Base-by-base conservation (phyloP, 768 basidiomycete genomes). In the Hericium alpestre region DNA sequence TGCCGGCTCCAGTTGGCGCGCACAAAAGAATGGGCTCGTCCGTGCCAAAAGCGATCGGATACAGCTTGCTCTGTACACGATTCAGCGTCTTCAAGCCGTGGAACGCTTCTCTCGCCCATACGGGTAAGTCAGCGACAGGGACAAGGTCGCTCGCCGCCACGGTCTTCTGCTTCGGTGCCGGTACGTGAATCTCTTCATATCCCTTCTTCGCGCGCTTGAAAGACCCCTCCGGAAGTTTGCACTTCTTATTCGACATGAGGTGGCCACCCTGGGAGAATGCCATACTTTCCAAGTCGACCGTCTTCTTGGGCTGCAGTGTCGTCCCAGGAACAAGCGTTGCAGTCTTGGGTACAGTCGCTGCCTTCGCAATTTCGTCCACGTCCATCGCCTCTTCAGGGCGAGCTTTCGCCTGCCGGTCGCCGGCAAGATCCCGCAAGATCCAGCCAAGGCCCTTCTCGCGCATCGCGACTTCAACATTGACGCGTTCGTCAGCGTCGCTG, bases 181-280 rank as follows among this genome's bases (percentile, higher is more conserved):
- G 94, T 1, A 99, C 90, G 61, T 97, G 93, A 37, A 99, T 94
- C 70, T 99, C 96, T 69, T 98, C 96, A 69, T 90, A 97, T 1
- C 96, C 93, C 70, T 99, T 99, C 72, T 87, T 86, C 16, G 90
- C 81, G 49, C 95, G 87, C 73, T 98, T 98, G 79, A 97, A 94
- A 15, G 93, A 96, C 4, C 96, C 96, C 41, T 96, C 93, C 0
- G 96, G 96, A 3, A 98, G 83, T 68, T 94, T 96, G 73, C 88
- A 90, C 73, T 97, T 97, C 73, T 97, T 97, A 75, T 98, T 97
- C 15, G 91, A 91, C 95, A 98, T 99, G 59, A 97, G 74, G 59
- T 97, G 94, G 0, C 91, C 93, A 22, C 94, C 96, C 65, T 97
- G 93, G 49, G 84, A 83, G 72, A 99, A 99, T n/a, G 90, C 86